These are phyloP conservation scores for Hypericum androsaemum DNA, from an alignment of 345 rosid genomes.

Conservation along the genomic window DNA sequence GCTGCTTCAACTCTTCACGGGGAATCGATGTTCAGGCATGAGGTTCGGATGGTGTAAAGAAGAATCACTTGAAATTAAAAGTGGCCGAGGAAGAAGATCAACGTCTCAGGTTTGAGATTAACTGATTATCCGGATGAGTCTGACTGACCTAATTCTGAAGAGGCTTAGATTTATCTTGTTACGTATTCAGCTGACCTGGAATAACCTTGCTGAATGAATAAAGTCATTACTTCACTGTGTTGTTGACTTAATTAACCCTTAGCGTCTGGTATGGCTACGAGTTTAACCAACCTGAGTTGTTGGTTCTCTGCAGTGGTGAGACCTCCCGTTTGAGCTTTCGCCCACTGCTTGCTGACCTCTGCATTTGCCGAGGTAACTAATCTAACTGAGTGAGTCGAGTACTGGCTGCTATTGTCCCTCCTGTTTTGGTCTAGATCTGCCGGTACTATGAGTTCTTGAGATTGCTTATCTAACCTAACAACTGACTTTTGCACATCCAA, in stretches of 20 bases:
- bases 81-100: conserved; percentile 14
- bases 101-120: conserved; percentile 48
- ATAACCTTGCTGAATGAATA: conserved; percentile 17
- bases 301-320: conserved; percentile 65
- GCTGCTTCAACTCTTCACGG: conserved; percentile 15
- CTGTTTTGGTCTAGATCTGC: no score
- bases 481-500: conserved; percentile 26
- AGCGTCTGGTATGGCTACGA: conserved; percentile 11
- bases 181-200: conserved; percentile 14
- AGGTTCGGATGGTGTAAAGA: conserved; percentile 18
- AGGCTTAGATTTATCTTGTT: conserved; percentile 10
- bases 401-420: not conserved
- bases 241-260: not conserved
- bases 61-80: conserved; percentile 15
- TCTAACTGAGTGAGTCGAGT: conserved; percentile 39
- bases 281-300: conserved; percentile 18
- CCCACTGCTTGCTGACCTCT: conserved; percentile 46
- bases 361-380: conserved; percentile 68
- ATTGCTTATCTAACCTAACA: conserved; percentile 13
- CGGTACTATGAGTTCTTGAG: not conserved
- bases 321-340: conserved; percentile 33
- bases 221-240: not conserved
- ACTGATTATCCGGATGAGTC: conserved; percentile 18
- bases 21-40: conserved; percentile 30
- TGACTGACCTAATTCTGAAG: conserved; percentile 17